phyloP scores from a whole-genome alignment of 1,139 yeast species.

The Yamadazyma blattariae region DNA sequence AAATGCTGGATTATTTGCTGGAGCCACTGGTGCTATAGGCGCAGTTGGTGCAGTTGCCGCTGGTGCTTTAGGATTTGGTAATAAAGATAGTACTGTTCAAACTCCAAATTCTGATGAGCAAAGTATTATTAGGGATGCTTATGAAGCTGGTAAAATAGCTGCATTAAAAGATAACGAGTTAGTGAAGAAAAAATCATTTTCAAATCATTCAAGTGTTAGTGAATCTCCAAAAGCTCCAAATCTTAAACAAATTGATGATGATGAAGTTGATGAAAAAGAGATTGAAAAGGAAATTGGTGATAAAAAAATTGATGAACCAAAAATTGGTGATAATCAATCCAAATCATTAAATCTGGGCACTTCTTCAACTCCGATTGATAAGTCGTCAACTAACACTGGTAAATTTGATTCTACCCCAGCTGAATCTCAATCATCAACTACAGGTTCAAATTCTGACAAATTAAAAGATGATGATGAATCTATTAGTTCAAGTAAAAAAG shows the following conservation, averaged over 20 bases:
- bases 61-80: constrained; percentile 13
- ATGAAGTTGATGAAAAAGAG: neutral
- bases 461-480: constrained; percentile 1
- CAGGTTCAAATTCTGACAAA: constrained; percentile 1
- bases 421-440: constrained; percentile 5
- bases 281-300: neutral
- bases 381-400: neutral
- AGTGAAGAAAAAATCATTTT: neutral
- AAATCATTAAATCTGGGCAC: no score
- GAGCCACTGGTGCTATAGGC: constrained; percentile 13
- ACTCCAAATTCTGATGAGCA: constrained; percentile 5
- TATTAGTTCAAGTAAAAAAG: constrained; percentile 1
- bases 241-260: constrained; percentile 2
- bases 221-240: constrained; percentile 4
- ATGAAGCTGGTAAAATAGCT: constrained; percentile 17
- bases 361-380: constrained; percentile 2
- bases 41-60: constrained; percentile 15
- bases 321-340: constrained; percentile 8
- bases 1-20: constrained; percentile 12
- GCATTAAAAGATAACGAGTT: constrained; percentile 10
- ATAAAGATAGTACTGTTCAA: constrained; percentile 1
- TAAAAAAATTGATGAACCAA: constrained; percentile 1
- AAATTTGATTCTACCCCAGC: constrained; percentile 1
- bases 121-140: constrained; percentile 11
- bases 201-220: neutral